Base-by-base conservation (phyloP, 2,329 filamentous ascomycete species). In the Tricladium varicosporioides region DNA sequence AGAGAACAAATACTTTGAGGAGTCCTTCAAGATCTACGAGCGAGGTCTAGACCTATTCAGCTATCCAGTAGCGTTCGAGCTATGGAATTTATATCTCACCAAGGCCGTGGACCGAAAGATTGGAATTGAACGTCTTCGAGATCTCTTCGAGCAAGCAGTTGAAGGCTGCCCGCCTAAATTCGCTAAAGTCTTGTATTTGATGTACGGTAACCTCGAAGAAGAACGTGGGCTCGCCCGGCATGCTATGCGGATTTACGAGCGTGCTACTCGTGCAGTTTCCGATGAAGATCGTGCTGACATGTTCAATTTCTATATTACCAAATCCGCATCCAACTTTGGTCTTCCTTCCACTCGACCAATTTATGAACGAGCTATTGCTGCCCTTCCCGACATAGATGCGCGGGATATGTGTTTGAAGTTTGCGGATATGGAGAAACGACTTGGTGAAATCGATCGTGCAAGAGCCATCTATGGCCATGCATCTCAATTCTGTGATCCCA, bases 271-370 rank as follows among this genome's bases (percentile, higher is more conserved):
- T 32, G 92, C 93, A 11, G 95, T 99, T 2, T 88, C 91, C 13
- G 94, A 99, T 68, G 93, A 97, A 69, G 93, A 99, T 72, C 83
- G 92, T 52, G 87, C 92, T 59, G 92, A 96, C 68, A 97, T 99
- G 92, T 99, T 97, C 78, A 94, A 96, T 73, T 96, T 97, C 71
- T 99, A 99, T 78, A 97, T 99, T 70, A 97, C 93, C 57, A 97
- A 99, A 73, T 97, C 92, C 0, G 94, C 94, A 1, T 96, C 92
- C 16, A 99, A 99, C 74, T 99, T 99, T 69, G 94, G 95, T 32
- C 83, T 99, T 51, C 92, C 94, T 0, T 97, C 94, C 0, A 97
- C 94, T 2, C 80, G 94, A 51, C 88, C 91, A 0, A 99, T 99
- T 66, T 99, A 99, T 78, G 94, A 99, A 75, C 87, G 92, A 56